A percentile compares a stretch with the other conserved stretches of the same genome.
Evolutionary conservation across 306 rosid genomes (phyloP).

Genomic region (Inga oerstediana): DNA sequence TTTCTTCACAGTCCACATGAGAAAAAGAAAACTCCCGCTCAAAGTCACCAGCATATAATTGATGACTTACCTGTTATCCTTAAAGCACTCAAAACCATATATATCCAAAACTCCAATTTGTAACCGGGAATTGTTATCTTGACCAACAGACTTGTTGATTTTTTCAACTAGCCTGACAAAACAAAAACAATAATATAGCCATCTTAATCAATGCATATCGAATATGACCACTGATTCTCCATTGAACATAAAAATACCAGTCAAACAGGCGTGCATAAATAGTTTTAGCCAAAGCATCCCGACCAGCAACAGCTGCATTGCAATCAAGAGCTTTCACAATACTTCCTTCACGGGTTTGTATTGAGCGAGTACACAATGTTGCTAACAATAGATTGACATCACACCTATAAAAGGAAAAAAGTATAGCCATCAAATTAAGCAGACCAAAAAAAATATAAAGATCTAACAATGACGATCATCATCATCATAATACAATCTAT

Average conservation of each 20-base stretch:
- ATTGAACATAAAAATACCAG: conserved; percentile 61
- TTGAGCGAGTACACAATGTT: conserved; percentile 83
- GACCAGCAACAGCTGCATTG: conserved; percentile 84
- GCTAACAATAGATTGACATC: conserved; percentile 71
- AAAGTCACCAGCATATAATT: conserved; percentile 27
- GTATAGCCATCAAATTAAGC: conserved; percentile 3
- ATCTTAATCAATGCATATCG: conserved; percentile 16
- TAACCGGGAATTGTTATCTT: conserved; percentile 71
- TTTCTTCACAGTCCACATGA: conserved; percentile 5
- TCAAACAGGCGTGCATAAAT: conserved; percentile 89
- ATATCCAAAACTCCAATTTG: conserved; percentile 97
- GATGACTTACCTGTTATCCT: conserved; percentile 80
- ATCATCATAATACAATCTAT: not conserved
- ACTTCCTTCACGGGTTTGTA: conserved; percentile 92
- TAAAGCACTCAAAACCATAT: conserved; percentile 97
- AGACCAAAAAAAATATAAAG: conserved; percentile 8
- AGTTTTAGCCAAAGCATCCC: conserved; percentile 95
- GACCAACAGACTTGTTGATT: conserved; percentile 91
- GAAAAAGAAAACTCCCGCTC: not conserved
- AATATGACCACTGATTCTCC: not conserved
- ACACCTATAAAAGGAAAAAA: conserved; percentile 59
- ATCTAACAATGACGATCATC: not conserved
- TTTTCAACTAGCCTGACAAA: conserved; percentile 93
- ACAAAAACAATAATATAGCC: conserved; percentile 17
- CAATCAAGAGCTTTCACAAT: conserved; percentile 92